Evolutionary conservation across 495 filamentous ascomycete species (phyloP), one percentile per base, ranked within the genome.

Genomic region (Hypomontagnella submonticulosa): DNA sequence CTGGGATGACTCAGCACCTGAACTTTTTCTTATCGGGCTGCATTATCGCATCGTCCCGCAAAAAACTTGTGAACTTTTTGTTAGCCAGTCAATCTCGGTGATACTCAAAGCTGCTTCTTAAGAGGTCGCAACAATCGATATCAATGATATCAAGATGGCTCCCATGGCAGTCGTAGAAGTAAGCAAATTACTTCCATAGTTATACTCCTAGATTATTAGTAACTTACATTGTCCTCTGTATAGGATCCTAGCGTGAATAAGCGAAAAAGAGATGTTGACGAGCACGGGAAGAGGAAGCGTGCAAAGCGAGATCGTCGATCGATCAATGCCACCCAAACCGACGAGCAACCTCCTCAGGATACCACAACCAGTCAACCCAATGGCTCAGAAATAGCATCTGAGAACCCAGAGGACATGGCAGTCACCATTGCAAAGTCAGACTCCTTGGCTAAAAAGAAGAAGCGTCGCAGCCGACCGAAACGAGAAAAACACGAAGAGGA

Each of bases 11-110:
- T 42, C 15, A 41, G 33, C n/a, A 12, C 7, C n/a, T 10, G 11
- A 47, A 58, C 62, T 51, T 18, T 46, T 56, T 50, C 59, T 72
- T 70, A 70, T 72, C 67, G 36, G 16, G 3, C 6, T 51, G 8
- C 18, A 57, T 70, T 72, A 72, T 72, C 70, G 37, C 11, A 32
- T 33, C n/a, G 63, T 61, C 63, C 67, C 67, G 61, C 67, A 61
- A 66, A 66, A 62, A 70, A 57, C 42, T 62, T 51, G 56, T 61
- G 57, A 70, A 57, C 51, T 66, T 70, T 70, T 62, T 49, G 19
- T 57, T 54, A 16, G n/a, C 23, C 38, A 23, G 19, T 46, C 20
- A 38, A 15, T 42, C 57, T 37, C 32, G 46, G 38, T 48, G 46
- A 57, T 57, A 38, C 41, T 47, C 37, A 40, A 43, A 41, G 49